Base-by-base conservation (phyloP, 352 stramenopile species). In the Paralagenidium karlingii region DNA sequence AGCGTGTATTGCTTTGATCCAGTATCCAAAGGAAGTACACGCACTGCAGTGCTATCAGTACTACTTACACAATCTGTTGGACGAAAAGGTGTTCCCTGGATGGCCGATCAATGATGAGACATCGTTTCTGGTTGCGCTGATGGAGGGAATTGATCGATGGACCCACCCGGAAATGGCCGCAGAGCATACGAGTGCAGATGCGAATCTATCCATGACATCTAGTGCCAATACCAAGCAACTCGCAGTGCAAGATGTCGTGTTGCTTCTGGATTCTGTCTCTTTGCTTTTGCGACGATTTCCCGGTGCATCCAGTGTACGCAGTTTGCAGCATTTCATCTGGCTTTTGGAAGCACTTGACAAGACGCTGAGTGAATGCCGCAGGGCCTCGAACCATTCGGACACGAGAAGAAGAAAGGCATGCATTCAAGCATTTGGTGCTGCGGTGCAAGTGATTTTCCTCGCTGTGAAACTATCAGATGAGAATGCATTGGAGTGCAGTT, bases 1-100 rank as follows among this genome's bases (percentile, higher is more conserved):
- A 52, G 71, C 62, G 24, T 86, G 69, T 33, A 75, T 84, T 33
- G 60, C 78, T 20, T 39, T 88, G 13, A 89, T 91, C 18, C 52
- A 84, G 43, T 92, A 92, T 37, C 78, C 78, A 25, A 63, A 73
- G 24, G 68, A 92, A 63, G 78, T 89, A 3, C 77, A 92, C 34
- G 73, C 70, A 18, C 55, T 92, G 8, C 78, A 92, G 49, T 86
- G 73, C 49, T 87, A 92, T 34, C 75, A 89, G 48, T 92, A 92
- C 47, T 92, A 92, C 18, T 43, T 92, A 16, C 70, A 88, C 52
- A 92, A 92, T 40, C 48, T 92, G 18, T 45, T 92, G 18, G 75
- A 92, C 37, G 78, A 90, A 37, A 73, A 84, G 38, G 63, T 71
- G 27, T 92, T 87, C 44, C 78, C 78, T n/a, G 74, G 74, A n/a